These are phyloP conservation scores for Angophora floribunda DNA, from an alignment of 345 rosid genomes.

Conservation along the genomic window DNA sequence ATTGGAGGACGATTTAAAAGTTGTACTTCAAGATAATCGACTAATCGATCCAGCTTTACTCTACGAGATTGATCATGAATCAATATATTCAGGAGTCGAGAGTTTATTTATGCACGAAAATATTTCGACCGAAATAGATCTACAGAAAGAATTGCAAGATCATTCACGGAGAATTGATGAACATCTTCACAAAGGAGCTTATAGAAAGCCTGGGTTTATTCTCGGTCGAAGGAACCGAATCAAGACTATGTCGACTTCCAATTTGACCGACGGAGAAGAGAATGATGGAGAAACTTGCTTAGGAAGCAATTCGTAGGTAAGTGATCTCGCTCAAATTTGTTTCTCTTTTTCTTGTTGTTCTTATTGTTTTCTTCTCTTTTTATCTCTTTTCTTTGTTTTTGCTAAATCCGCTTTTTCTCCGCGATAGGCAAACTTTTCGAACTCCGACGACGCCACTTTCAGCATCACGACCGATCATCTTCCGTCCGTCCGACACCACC, in stretches of 20 bases:
- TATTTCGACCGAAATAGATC: no score
- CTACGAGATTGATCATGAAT: neutral
- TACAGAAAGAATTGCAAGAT: neutral
- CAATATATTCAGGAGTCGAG: neutral
- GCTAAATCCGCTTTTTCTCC: neutral
- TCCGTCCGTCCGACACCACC: no score
- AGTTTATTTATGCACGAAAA: neutral
- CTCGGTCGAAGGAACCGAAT: neutral
- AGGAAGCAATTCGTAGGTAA: neutral
- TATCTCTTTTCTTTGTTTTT: neutral
- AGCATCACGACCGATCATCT: neutral
- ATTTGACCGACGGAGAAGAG: neutral
- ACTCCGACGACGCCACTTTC: neutral
- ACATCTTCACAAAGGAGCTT: neutral
- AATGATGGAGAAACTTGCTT: neutral
- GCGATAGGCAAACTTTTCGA: neutral
- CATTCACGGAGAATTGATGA: accelerated
- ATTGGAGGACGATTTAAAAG: neutral
- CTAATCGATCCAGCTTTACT: neutral
- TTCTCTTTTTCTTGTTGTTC: neutral
- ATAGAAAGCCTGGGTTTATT: neutral
- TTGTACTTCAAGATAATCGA: neutral
- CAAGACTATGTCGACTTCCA: neutral
- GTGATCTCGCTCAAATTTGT: neutral
- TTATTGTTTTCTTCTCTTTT: neutral